phyloP scores from a whole-genome alignment of 2,329 filamentous ascomycete genomes.

The Ophiocordyceps camponoti-floridani region DNA sequence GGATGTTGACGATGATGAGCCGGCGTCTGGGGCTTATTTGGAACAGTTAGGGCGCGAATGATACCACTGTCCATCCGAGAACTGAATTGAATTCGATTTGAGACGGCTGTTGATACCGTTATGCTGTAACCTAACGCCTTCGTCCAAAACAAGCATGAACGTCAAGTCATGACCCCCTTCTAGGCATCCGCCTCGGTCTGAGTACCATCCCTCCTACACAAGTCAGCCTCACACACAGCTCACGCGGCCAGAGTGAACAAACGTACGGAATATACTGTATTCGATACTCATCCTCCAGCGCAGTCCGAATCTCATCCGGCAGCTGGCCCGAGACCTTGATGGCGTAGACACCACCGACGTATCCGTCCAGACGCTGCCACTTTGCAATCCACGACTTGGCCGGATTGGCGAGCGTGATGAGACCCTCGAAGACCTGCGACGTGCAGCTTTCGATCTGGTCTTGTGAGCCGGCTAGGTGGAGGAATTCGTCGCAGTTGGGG shows the following conservation, averaged over 20 bases:
- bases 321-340: slow-evolving; percentile 80
- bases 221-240: neutral
- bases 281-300: slow-evolving; percentile 44
- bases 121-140: neutral
- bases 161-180: neutral
- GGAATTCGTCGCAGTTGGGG: slow-evolving; percentile 89
- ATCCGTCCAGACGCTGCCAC: slow-evolving; percentile 82
- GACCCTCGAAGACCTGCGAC: slow-evolving; percentile 85
- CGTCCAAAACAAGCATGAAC: neutral
- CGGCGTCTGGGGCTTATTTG: slow-evolving; percentile 2
- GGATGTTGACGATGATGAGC: neutral
- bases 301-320: slow-evolving; percentile 43
- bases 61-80: slow-evolving; percentile 3
- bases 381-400: slow-evolving; percentile 82
- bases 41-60: neutral
- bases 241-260: slow-evolving; percentile 18
- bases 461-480: slow-evolving; percentile 60
- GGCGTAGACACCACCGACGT: slow-evolving; percentile 80
- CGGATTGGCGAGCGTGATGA: slow-evolving; percentile 76
- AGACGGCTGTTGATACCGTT: neutral
- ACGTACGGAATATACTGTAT: slow-evolving; percentile 49
- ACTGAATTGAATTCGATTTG: neutral
- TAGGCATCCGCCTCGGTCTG: slow-evolving; percentile 28
- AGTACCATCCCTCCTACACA: slow-evolving; percentile 34
- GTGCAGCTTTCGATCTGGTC: slow-evolving; percentile 87